Evolutionary conservation across 2,329 filamentous ascomycete species (phyloP), one percentile per base, ranked within the genome.

Genomic region (Thielaviopsis euricoi): DNA sequence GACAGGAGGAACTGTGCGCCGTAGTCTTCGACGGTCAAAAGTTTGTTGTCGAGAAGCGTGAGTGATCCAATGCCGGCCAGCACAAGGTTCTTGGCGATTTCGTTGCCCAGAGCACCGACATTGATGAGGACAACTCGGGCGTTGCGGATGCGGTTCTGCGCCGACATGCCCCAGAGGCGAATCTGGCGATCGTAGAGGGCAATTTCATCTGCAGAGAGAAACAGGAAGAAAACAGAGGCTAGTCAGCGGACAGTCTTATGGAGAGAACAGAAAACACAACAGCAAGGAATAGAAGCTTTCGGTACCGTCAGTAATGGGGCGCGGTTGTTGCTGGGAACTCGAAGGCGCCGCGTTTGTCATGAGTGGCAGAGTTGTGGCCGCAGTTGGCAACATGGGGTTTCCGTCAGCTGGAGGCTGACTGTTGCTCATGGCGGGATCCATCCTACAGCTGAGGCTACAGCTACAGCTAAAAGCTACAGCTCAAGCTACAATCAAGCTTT

Each of bases 111-210:
- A 0, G 87, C 89, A 67, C 86, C 87, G 69, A 95, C 82, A 29
- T 84, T 89, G 64, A 98, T 85, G 62, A 98, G 81, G 52, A 97
- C 83, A 64, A 98, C 86, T 66, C 89, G 89, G 60, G 93, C 89
- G 60, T 80, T 86, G 64, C 91, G 88, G 59, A 98, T 89, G 67
- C 86, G 89, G 68, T 95, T 86, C 70, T 98, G 93, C 6, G 93
- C 93, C 66, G 93, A 84, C 67, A 97, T 87, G 50, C 93, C 93
- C 93, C 93, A 98, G 29, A 98, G 82, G 57, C 93, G 86, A 66
- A 98, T 96, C 70, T 98, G 93, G 54, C 93, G 85, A 72, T 98
- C 93, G 69, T 98, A 98, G 6, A 97, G 82, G 15, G 91, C 93
- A 66, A 97, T 95, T 68, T 98, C 93, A 71, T 97, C 93, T 88